Conservation (phyloP, 1,284 basidiomycete species). For the Melanopsichium pennsylvanicum region DNA sequence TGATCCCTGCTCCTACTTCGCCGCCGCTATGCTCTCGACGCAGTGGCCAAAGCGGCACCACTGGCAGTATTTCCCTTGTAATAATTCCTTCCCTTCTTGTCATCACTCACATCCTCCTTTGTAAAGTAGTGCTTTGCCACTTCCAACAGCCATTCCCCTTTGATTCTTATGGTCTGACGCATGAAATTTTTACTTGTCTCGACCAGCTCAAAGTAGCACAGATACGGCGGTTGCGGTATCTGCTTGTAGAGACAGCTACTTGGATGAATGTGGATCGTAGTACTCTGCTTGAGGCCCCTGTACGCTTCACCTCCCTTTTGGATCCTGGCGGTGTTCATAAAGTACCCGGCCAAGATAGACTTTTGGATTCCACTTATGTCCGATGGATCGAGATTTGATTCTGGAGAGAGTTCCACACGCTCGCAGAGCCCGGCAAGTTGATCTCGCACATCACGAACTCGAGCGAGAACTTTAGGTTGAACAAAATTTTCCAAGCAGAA, state of each 20-base stretch:
- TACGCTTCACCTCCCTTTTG: constrained; percentile 69
- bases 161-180: constrained; percentile 96
- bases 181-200: constrained; percentile 71
- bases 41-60: constrained; percentile 4
- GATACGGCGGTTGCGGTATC: constrained; percentile 84
- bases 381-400: constrained; percentile 84
- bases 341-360: constrained; percentile 91
- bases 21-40: too few species aligned
- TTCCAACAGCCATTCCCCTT: constrained; percentile 90
- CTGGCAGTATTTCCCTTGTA: constrained; percentile 36
- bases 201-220: constrained; percentile 91
- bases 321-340: constrained; percentile 78
- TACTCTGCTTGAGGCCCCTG: constrained; percentile 87
- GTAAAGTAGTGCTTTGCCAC: constrained; percentile 66
- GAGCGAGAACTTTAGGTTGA: constrained; percentile 91
- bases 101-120: constrained; percentile 48
- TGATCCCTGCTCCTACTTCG: background rate
- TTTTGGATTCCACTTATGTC: constrained; percentile 94
- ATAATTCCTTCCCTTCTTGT: constrained; percentile 2
- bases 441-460: constrained; percentile 92
- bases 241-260: constrained; percentile 93
- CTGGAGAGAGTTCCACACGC: constrained; percentile 90
- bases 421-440: constrained; percentile 94
- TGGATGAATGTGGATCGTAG: constrained; percentile 92
- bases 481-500: constrained; percentile 78